Evolutionary conservation across 306 rosid genomes (phyloP).

Genomic region (Comarum palustre): DNA sequence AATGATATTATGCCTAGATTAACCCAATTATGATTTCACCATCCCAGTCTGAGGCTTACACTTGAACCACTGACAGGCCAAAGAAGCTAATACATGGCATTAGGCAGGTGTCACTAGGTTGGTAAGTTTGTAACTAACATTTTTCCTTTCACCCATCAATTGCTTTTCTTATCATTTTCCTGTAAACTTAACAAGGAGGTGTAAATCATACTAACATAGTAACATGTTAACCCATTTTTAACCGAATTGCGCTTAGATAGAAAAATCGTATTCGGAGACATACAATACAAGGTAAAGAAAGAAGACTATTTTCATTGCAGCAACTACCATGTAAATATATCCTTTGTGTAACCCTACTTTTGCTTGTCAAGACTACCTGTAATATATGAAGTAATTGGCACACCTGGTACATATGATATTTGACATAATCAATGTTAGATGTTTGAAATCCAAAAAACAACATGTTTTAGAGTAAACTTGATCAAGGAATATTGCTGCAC

Average conservation of each 20-base stretch:
- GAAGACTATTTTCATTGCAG: not conserved
- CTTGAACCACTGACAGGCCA: conserved; percentile 25
- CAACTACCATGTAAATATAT: not conserved
- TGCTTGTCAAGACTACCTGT: conserved; percentile 15
- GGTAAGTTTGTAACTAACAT: not conserved
- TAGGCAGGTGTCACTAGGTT: conserved; percentile 19
- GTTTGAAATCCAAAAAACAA: too few relatives aligned
- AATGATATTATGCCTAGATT: conserved; percentile 9
- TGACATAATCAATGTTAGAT: not conserved
- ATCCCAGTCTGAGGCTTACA: conserved; percentile 32
- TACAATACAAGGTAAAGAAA: too few relatives aligned
- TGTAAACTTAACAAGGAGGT: not conserved
- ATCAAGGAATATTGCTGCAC: conserved; percentile 48
- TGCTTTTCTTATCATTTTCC: not conserved
- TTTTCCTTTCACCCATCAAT: not conserved
- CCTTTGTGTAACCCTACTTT: too few relatives aligned
- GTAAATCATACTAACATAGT: not conserved
- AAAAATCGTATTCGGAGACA: not conserved
- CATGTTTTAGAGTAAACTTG: conserved; percentile 32
- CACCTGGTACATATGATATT: not conserved
- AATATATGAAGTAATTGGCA: conserved; percentile 8
- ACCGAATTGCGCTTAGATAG: not conserved
- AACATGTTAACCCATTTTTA: not conserved
- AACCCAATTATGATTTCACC: conserved; percentile 29
- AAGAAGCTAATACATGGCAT: conserved; percentile 8